Evolutionary conservation across 2,329 filamentous ascomycete species (phyloP), one percentile per base, ranked within the genome.

Genomic region (Ceratocystiopsis minuta): DNA sequence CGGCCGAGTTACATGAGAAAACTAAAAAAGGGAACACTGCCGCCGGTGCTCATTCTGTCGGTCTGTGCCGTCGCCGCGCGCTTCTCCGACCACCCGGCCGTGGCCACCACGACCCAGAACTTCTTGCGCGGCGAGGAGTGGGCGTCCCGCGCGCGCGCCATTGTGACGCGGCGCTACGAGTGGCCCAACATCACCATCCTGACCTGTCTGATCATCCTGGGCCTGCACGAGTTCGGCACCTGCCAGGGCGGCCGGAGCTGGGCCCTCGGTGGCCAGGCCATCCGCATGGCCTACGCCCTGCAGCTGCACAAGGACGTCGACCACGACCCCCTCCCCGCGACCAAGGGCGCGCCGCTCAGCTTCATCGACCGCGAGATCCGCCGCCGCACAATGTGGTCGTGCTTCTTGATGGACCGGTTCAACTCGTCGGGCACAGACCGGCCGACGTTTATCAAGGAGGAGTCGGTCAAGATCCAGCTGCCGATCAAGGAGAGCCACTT

Each of bases 1-100:
- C 96, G 95, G 56, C 88, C 90, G 34, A 96, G 87, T 56, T 96
- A 92, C 57, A 94, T 96, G 81, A 74, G 87, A 45, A 85, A 85
- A 53, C 58, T 90, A 42, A 75, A 68, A 77, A 79, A 78, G 45
- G 80, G 82, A 28, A 78, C 79, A 1, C 66, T 96, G 13, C 88
- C 90, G 1, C 90, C 90, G 0, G 88, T 96, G 12, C 65, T 98
- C 14, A 76, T 92, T 41, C 70, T 98, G n/a, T 85, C 88, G 7
- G 83, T 98, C 11, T 96, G 90, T 59, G 88, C 88, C 17, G 78
- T 96, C 37, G 84, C 90, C n/a, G 88, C 88, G 34, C 79, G 90
- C 35, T 98, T 96, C 55, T 94, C 88, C 1, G 83, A 77, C 16
- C 88, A 94, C 56, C 85, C 88, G 0, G 78, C 79, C 53, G 68